Evolutionary conservation across 345 rosid species (phyloP).

Genomic region (Gossypium ekmanianum): DNA sequence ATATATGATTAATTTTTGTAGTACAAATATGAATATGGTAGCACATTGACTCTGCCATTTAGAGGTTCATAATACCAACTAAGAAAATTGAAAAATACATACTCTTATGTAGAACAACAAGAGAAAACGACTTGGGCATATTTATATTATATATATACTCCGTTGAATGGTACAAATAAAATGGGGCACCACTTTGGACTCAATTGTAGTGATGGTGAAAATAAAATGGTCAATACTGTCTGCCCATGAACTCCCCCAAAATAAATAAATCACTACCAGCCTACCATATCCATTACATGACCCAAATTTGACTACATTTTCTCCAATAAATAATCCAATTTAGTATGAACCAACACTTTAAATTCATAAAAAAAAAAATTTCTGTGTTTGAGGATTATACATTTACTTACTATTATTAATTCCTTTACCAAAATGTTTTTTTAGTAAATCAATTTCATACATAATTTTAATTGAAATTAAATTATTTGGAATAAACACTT

Average conservation of each 20-base stretch:
- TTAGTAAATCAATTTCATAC: too few relatives aligned
- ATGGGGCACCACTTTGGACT: not conserved
- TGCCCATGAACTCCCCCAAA: not conserved
- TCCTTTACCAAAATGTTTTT: too few relatives aligned
- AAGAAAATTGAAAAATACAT: not conserved
- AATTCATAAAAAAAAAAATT: too few relatives aligned
- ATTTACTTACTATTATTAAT: too few relatives aligned
- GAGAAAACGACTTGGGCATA: not conserved
- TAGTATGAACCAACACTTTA: too few relatives aligned
- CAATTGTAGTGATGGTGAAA: not conserved
- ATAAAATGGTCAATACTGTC: not conserved
- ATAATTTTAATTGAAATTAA: too few relatives aligned
- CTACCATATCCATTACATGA: not conserved
- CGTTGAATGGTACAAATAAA: not conserved
- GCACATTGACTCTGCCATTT: not conserved
- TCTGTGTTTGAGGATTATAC: too few relatives aligned
- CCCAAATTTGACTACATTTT: too few relatives aligned
- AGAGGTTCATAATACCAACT: not conserved
- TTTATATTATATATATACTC: not conserved
- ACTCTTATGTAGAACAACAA: not conserved
- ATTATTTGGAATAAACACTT: too few relatives aligned
- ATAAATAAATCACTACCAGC: not conserved
- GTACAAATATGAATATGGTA: not conserved
- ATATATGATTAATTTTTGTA: not conserved
- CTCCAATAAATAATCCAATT: too few relatives aligned